Percentiles rank a stretch among this genome's conserved stretches.
Conservation (phyloP, 495 filamentous ascomycete genomes). For the Hypoxylon fragiforme region DNA sequence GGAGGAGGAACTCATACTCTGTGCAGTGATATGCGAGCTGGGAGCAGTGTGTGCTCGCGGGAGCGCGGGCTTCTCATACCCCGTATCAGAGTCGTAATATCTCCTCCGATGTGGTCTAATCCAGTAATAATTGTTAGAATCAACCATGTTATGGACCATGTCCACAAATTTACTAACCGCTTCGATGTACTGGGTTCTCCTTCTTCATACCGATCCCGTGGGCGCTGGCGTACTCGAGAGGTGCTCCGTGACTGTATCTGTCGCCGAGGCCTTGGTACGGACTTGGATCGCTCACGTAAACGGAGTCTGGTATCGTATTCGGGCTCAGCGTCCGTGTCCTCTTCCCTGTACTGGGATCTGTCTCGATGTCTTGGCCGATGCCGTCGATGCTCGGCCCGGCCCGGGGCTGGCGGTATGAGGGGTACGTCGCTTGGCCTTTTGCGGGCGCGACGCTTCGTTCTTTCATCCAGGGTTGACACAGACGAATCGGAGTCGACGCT, state of each 20-base stretch:
- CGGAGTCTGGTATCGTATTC: constrained; percentile 29
- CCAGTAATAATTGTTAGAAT: constrained; percentile 28
- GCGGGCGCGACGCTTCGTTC: constrained; percentile 23
- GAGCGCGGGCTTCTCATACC: constrained; percentile 34
- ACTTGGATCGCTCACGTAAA: constrained; percentile 29
- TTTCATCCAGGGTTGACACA: constrained; percentile 42
- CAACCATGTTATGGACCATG: neutral
- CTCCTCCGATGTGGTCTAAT: constrained; percentile 35
- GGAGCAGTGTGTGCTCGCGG: constrained; percentile 42
- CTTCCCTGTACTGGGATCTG: constrained; percentile 26
- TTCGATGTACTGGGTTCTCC: constrained; percentile 40
- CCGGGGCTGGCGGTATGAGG: constrained; percentile 20
- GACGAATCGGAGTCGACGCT: constrained; percentile 46
- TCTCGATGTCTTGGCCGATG: constrained; percentile 27
- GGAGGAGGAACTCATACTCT: constrained; percentile 45
- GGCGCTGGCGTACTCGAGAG: constrained; percentile 18
- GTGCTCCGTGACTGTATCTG: constrained; percentile 32
- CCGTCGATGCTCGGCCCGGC: constrained; percentile 23
- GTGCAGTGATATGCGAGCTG: constrained; percentile 41
- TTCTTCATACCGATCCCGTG: constrained; percentile 37
- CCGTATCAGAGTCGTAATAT: constrained; percentile 46
- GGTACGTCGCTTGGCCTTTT: constrained; percentile 22
- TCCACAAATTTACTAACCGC: constrained; percentile 38
- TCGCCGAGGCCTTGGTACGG: constrained; percentile 21
- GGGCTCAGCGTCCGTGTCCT: constrained; percentile 34